Evolutionary conservation across 305 asterid genomes (phyloP), one percentile per base, ranked within the genome.

Genomic region (Fraxinus paxiana): DNA sequence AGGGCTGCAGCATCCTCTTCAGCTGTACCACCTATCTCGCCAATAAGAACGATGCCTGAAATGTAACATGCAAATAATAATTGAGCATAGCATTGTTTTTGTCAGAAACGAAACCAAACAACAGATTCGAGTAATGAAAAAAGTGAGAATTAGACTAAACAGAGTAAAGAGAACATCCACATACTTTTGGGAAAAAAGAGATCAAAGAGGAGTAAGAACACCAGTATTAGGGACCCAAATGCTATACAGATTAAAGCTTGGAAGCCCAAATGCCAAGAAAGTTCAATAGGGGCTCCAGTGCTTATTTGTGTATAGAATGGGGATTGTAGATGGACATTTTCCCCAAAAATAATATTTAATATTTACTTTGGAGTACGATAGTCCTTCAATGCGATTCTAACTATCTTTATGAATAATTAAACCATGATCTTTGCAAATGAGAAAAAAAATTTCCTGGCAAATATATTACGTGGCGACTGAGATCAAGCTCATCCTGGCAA

Each of bases 1-100:
- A 95, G 92, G 77, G 98, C 95, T 0, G 98, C 98, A 77, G 99
- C 99, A 83, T 95, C 99, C 86, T 95, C 99, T 88, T 95, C 99
- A 20, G 99, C 99, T 34, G 99, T 93, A 84, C 99, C 99, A 77
- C 99, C 99, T 15, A 95, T 95, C 92, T 95, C 99, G 73, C 99
- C 99, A 73, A 95, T 95, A 31, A 95, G 97, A 85, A 95, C 79
- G 67, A 95, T 93, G 78, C 99, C 99, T 93, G 84, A 86, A 82
- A 86, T 63, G 77, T 69, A 81, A 75, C 78, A 73, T 33, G 75
- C 75, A 83, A 13, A 75, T 61, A 71, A 78, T 79, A 59, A 79
- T 70, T 61, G 38, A 51, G 2, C 1, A 41, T 69, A 34, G 24
- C 35, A 63, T 80, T 76, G 5, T 33, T 41, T 28, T 41, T 24